Base-by-base conservation (phyloP, 768 basidiomycete species). In the Amanita molliuscula region DNA sequence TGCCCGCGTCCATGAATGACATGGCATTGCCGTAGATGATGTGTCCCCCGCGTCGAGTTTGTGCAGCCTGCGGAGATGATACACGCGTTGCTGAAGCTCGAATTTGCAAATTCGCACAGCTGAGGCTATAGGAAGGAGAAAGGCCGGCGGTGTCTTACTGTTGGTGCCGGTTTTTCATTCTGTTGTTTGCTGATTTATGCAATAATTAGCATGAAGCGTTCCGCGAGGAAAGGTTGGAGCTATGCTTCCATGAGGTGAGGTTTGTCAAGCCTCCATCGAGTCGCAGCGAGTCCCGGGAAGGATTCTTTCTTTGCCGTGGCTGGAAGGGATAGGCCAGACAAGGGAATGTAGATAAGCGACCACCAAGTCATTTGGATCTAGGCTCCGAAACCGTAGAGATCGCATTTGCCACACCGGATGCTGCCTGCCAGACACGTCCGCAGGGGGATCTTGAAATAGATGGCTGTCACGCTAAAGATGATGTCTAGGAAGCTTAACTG, bases 181-280 rank as follows among this genome's bases (percentile, higher is more conserved):
- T n/a, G n/a, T n/a, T n/a, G n/a, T n/a, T n/a, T n/a, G n/a, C 33
- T 35, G 15, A 43, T 44, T 20, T 37, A 23, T 48, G 31, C 55
- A n/a, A n/a, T n/a, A n/a, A n/a, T 2, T 53, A 96, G 92, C 18
- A 70, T 96, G 52, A 96, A 96, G 58, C 81, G 88, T 65, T 96
- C 62, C 73, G 81, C 8, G 66, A 67, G 26, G 59, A 72, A n/a
- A 61, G 65, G 4, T 71, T 96, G 1, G 67, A 73, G 18, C 78
- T 79, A 0, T 68, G 74, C 54, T 98, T 98, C 61, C 62, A 71
- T 23, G 64, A 71, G 15, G 88, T 96, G 0, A 65, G 71, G 15
- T 80, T 75, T 58, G 66, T 82, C 58, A 98, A 98, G 62, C 94
- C 94, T 0, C 68, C 77, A n/a, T 77, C 88, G 0, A 92, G 88